Evolutionary conservation across 208 protist genomes (phyloP), one percentile per base, ranked within the genome.

Genomic region (Crithidia thermophila): DNA sequence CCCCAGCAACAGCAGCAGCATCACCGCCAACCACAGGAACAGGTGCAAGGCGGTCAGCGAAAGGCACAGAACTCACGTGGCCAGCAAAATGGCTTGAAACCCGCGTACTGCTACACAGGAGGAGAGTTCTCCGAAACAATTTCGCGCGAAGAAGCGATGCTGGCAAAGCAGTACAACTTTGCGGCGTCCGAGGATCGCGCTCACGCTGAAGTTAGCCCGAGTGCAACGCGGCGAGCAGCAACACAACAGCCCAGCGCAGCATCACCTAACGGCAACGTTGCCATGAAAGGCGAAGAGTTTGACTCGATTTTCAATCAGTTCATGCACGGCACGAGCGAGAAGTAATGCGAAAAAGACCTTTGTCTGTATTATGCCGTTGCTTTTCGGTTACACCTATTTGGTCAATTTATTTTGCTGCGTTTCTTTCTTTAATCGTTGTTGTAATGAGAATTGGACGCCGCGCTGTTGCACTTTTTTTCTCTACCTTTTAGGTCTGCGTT

Each of bases 81-180:
- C 30, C 45, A 20, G 27, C 36, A n/a, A 34, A 21, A 2, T 11
- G 8, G 30, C 0, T 21, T 69, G 25, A 49, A 57, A 18, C 71
- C 71, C 20, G 56, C 63, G 0, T 69, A 77, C 31, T 58, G 71
- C 1, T 70, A 77, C 46, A 77, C 71, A 3, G 27, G 63, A 31
- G 53, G 63, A 13, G 40, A 65, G 34, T 70, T 67, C 30, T 70
- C 63, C 16, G 71, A 64, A 28, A 66, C 52, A 23, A 77, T 70
- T 34, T 66, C 37, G 40, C 61, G 42, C 14, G 71, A 77, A 23
- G 71, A 77, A 37, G 62, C 47, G 20, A 65, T 59, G 37, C 71
- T 77, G 47, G 61, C 71, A 23, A 66, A 42, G 13, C 45, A 77
- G 47, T 77, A 77, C 56, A 77, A 61, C 40, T 77, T 77, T 36